phyloP scores from a whole-genome alignment of 768 basidiomycete genomes.

The Auriculariales sp. region DNA sequence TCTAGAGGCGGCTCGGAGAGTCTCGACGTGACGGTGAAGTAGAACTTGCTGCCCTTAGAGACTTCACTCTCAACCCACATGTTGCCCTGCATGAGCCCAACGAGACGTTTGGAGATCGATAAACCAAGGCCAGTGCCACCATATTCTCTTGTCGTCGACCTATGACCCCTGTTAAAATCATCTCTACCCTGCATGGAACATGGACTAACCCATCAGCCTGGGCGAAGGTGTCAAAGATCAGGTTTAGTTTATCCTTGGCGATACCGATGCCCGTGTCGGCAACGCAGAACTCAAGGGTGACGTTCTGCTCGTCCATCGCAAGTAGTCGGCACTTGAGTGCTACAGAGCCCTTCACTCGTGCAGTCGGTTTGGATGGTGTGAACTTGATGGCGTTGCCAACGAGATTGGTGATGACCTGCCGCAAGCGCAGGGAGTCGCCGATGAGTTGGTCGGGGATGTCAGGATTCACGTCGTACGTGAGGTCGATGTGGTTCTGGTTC shows the following conservation, averaged over 20 bases:
- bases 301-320: slow-evolving; percentile 64
- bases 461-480: slow-evolving; percentile 91
- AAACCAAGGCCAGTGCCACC: slow-evolving; percentile 93
- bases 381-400: slow-evolving; percentile 97
- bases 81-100: slow-evolving; percentile 93
- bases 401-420: slow-evolving; percentile 91
- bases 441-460: slow-evolving; percentile 95
- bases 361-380: slow-evolving; percentile 59
- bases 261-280: slow-evolving; percentile 98
- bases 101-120: slow-evolving; percentile 94
- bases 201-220: slow-evolving; percentile 70
- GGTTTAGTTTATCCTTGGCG: slow-evolving; percentile 91
- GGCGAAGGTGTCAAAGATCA: slow-evolving; percentile 98
- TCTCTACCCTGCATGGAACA: neutral
- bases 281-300: slow-evolving; percentile 93
- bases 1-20: slow-evolving; percentile 66
- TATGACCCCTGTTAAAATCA: neutral
- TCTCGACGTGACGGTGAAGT: slow-evolving; percentile 88
- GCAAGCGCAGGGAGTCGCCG: slow-evolving; percentile 85
- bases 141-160: slow-evolving; percentile 89
- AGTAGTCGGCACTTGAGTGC: slow-evolving; percentile 74
- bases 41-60: slow-evolving; percentile 84
- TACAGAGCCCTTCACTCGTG: slow-evolving; percentile 65
- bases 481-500: slow-evolving; percentile 88
- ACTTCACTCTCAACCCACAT: slow-evolving; percentile 99